These are phyloP conservation scores for Sugiyamaella boreocaroliniensis DNA, from an alignment of 805 yeast genomes.

Conservation along the genomic window DNA sequence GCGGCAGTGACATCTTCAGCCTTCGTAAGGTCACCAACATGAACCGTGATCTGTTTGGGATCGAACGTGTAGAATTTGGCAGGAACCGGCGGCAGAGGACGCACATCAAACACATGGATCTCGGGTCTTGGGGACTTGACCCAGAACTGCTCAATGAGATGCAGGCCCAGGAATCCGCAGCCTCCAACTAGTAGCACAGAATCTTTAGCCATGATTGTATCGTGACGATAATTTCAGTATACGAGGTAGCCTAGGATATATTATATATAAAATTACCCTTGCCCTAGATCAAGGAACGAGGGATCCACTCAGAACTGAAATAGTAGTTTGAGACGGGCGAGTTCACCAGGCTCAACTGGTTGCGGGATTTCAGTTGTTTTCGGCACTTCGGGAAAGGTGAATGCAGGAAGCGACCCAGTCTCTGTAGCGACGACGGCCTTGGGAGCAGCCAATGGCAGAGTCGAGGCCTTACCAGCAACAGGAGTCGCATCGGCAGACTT, in stretches of 20 bases:
- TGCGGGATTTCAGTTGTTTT: background rate
- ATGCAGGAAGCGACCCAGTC: background rate
- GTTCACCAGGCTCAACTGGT: background rate
- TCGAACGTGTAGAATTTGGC: slow-evolving; percentile 65
- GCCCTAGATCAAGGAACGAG: background rate
- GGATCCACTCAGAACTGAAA: no score
- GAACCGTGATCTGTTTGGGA: slow-evolving; percentile 47
- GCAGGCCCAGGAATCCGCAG: slow-evolving; percentile 89
- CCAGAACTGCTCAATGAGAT: slow-evolving; percentile 79
- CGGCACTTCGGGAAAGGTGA: background rate
- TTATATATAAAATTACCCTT: background rate
- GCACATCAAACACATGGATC: slow-evolving; percentile 83
- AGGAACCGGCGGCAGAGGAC: slow-evolving; percentile 77
- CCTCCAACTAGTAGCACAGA: slow-evolving; percentile 91
- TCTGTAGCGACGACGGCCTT: background rate
- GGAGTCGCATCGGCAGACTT: no score
- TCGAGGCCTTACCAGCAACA: no score
- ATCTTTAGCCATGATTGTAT: slow-evolving; percentile 23
- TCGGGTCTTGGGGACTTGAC: slow-evolving; percentile 56
- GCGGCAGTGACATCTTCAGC: slow-evolving; percentile 61
- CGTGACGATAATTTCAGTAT: background rate
- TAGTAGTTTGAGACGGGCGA: background rate
- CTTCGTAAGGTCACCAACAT: slow-evolving; percentile 80
- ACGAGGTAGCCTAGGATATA: background rate
- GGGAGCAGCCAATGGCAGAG: background rate